Evolutionary conservation across 768 basidiomycete genomes (phyloP).

Genomic region (Omphalotus guepiniiformis): DNA sequence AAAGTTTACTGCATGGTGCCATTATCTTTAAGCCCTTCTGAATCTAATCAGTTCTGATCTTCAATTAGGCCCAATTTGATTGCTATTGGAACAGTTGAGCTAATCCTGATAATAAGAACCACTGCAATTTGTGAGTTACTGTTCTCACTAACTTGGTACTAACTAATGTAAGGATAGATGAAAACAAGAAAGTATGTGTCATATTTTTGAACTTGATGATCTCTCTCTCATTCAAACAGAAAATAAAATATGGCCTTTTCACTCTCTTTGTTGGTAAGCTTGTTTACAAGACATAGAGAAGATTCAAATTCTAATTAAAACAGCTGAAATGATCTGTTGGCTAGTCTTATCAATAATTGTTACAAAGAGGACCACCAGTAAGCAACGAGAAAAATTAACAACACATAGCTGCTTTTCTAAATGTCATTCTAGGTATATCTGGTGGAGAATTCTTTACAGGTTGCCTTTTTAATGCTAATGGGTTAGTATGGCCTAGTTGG

Average conservation of each 20-base stretch:
- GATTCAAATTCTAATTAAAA: not conserved
- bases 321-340: not conserved
- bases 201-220: not conserved
- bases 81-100: constrained; percentile 18
- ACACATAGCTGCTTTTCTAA: not conserved
- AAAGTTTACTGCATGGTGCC: constrained; percentile 20
- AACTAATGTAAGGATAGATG: too few species aligned
- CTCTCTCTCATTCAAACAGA: not conserved
- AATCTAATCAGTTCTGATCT: not conserved
- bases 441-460: constrained; percentile 15
- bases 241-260: not conserved
- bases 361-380: not conserved
- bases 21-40: not conserved
- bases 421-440: constrained; percentile 7
- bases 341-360: not conserved
- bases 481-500: constrained; percentile 17
- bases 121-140: constrained; percentile 19
- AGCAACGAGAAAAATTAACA: not conserved
- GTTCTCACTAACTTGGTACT: not conserved
- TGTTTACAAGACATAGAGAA: not conserved
- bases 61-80: constrained; percentile 16
- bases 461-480: constrained; percentile 14
- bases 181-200: constrained; percentile 12
- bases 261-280: not conserved
- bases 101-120: constrained; percentile 21